Evolutionary conservation across 164 flowering plant genomes (phyloP).

Genomic region (Platanus orientalis): DNA sequence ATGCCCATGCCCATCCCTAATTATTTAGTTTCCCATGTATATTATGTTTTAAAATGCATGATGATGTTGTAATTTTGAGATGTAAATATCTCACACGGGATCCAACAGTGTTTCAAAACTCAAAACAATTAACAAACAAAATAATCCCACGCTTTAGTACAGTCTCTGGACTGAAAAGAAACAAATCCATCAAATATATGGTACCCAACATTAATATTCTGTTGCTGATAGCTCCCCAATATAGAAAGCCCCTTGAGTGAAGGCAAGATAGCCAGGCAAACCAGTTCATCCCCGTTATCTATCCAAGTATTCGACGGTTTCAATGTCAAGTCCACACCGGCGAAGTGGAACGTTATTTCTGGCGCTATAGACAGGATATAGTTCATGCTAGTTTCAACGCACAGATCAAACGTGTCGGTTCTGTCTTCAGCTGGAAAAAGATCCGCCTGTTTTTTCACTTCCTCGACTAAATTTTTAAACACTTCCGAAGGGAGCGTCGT

Average conservation of each 20-base stretch:
- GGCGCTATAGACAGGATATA: background rate
- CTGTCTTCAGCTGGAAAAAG: background rate
- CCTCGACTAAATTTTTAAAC: background rate
- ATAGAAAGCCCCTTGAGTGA: background rate
- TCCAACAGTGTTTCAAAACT: no score
- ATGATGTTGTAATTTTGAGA: no score
- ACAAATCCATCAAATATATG: background rate
- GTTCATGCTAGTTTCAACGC: background rate
- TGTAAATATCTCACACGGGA: no score
- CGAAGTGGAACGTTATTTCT: constrained; percentile 6
- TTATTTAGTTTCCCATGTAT: no score
- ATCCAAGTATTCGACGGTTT: background rate
- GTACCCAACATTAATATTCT: constrained; percentile 7
- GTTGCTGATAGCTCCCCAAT: constrained; percentile 3
- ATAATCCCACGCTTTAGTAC: no score
- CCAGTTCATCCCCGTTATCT: background rate
- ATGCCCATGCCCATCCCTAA: no score
- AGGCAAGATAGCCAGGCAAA: background rate
- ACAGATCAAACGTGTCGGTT: background rate
- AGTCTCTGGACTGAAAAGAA: background rate
- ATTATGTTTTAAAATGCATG: no score
- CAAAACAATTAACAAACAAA: no score
- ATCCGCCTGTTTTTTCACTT: background rate
- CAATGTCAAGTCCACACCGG: constrained; percentile 4
- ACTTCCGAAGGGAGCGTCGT: background rate